Base-by-base conservation (phyloP, 177 flowering plant species). In the Vitis hybrid region DNA sequence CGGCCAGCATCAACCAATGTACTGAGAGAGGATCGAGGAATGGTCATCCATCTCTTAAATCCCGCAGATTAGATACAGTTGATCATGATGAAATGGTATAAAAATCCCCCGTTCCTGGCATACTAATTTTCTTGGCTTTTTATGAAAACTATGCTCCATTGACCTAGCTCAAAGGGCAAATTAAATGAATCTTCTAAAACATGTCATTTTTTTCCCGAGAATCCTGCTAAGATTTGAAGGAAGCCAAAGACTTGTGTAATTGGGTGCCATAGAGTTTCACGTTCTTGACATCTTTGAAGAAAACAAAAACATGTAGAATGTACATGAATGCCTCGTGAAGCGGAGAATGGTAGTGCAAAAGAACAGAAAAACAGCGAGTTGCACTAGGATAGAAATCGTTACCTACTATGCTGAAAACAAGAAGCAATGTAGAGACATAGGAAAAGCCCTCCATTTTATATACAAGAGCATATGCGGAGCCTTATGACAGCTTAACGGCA, bases 341-440 rank as follows among this genome's bases (percentile, higher is more conserved):
- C 46, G 70, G 70, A 40, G 60, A 66, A 35, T 52, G 4, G 75
- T 14, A 40, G 46, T 15, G 35, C 21, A 60, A 35, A 54, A 19
- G 24, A 46, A 24, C 35, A 55, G 15, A 59, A 63, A 64, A 11
- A 6, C 2, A 2, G 30, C 49, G 68, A 19, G 40, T 3, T 0
- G 3, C 15, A 2, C 74, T 13, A 71, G 15, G 57, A 30, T 56
- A 4, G 8, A 58, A 27, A 66, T 7, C 66, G 11, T 72, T 66
- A 63, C 52, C 35, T 14, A 59, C 62, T 49, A 60, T 61, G 75
- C 21, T 61, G 21, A 27, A 6, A 72, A 72, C 70, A 66, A 66
- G 52, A 67, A 72, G 9, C n/a, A 66, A 13, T 8, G 52, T 56
- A 54, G 21, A 60, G 17, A 56, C 46, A 40, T 40, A 40, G 46